Evolutionary conservation across 2,329 filamentous ascomycete species (phyloP).

Genomic region (Pyrenochaeta sp.): DNA sequence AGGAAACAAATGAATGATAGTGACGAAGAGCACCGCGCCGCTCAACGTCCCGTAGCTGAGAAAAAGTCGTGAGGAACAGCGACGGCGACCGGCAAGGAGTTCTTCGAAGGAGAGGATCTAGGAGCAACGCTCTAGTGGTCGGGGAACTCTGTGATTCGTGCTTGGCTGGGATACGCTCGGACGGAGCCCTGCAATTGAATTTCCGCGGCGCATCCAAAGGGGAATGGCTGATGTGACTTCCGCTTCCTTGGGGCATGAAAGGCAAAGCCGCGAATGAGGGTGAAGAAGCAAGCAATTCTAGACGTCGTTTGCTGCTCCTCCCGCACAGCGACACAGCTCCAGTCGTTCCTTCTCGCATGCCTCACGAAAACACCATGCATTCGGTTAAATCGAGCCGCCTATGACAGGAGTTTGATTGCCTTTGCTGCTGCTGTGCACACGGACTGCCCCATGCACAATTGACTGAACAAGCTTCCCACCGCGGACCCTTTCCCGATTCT

Average conservation of each 20-base stretch:
- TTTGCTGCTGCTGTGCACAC: slow-evolving; percentile 18
- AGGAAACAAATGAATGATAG: slow-evolving; percentile 35
- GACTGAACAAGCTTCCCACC: slow-evolving; percentile 24
- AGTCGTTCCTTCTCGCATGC: background rate
- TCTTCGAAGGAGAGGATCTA: slow-evolving; percentile 22
- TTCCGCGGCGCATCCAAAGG: slow-evolving; percentile 18
- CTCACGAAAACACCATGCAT: background rate
- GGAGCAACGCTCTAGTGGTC: slow-evolving; percentile 16
- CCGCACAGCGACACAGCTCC: background rate
- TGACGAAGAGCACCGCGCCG: slow-evolving; percentile 26
- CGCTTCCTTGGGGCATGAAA: slow-evolving; percentile 7
- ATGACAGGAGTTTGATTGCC: slow-evolving; percentile 13
- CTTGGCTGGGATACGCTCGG: slow-evolving; percentile 32
- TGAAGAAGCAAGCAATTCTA: slow-evolving; percentile 7
- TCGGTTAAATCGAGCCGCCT: slow-evolving; percentile 3
- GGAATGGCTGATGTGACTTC: slow-evolving; percentile 8
- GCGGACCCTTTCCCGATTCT: slow-evolving; percentile 26
- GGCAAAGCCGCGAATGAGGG: slow-evolving; percentile 1
- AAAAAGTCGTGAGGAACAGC: slow-evolving; percentile 23
- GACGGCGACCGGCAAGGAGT: slow-evolving; percentile 30
- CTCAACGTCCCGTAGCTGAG: slow-evolving; percentile 31
- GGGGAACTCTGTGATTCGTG: slow-evolving; percentile 33
- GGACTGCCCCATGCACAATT: slow-evolving; percentile 20
- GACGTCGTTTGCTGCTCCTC: slow-evolving; percentile 1
- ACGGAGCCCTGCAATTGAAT: slow-evolving; percentile 15